Percentiles rank a stretch among this genome's conserved stretches.
Conservation (phyloP, 306 rosid genomes). For the Mimosa pudica region DNA sequence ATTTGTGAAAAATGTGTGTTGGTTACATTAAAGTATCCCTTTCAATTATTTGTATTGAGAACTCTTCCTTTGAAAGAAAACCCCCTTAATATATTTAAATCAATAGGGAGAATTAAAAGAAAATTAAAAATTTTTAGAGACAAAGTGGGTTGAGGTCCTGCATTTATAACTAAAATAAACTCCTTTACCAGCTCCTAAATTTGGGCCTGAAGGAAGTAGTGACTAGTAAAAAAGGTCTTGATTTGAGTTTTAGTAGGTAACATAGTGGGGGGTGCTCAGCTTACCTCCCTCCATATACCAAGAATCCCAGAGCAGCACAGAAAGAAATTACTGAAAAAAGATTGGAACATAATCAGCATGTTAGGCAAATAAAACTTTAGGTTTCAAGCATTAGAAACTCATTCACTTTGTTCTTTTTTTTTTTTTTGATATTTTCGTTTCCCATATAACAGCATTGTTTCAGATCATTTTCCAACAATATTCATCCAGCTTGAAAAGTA, state of each 20-base stretch:
- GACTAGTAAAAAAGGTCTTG: not conserved
- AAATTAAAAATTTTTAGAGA: too few relatives aligned
- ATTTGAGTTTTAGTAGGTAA: not conserved
- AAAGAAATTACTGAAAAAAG: conserved; percentile 65
- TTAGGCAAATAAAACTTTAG: not conserved
- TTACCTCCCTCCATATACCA: conserved; percentile 90
- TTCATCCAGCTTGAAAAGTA: not conserved
- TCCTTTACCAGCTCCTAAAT: not conserved
- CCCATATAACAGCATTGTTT: conserved; percentile 3
- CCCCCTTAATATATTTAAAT: not conserved
- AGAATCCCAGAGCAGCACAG: conserved; percentile 69
- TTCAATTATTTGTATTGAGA: too few relatives aligned
- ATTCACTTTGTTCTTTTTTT: too few relatives aligned
- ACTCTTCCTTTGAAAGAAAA: not conserved
- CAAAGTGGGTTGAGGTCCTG: too few relatives aligned
- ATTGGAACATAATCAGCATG: conserved; percentile 29
- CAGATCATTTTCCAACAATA: not conserved
- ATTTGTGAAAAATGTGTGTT: not conserved
- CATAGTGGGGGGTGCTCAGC: not conserved
- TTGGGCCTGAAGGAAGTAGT: not conserved
- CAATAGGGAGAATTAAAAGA: not conserved
- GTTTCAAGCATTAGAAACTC: not conserved
- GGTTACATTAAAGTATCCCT: too few relatives aligned
- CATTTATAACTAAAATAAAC: too few relatives aligned
- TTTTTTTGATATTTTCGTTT: not conserved